A percentile compares a stretch with the other conserved stretches of the same genome.
These are phyloP conservation scores for Cladophialophora carrionii DNA, from an alignment of 2,329 filamentous ascomycete species.

Conservation along the genomic window DNA sequence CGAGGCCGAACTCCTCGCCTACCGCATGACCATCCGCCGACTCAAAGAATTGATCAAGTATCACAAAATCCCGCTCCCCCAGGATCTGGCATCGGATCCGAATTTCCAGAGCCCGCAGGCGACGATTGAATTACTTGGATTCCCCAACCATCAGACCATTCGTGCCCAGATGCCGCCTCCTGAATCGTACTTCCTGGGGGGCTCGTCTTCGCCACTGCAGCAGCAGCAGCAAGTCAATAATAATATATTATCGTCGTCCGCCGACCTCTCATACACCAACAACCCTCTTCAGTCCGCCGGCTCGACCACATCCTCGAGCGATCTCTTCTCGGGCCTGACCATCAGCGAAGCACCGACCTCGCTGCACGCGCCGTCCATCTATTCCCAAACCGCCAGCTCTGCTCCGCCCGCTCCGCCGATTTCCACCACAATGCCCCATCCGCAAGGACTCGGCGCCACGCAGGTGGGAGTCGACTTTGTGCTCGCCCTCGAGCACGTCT, in stretches of 20 bases:
- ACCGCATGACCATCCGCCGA: conserved; percentile 29
- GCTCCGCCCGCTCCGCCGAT: background rate
- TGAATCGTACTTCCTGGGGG: background rate
- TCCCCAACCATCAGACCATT: conserved; percentile 28
- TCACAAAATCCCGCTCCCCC: conserved; percentile 31
- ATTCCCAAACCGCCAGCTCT: conserved; percentile 13
- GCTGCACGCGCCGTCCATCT: conserved; percentile 16
- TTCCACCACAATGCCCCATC: conserved; percentile 32
- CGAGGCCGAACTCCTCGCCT: conserved; percentile 23
- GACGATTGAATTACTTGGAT: conserved; percentile 28
- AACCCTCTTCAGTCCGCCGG: conserved; percentile 7
- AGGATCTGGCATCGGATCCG: conserved; percentile 32
- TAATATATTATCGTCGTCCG: conserved; percentile 11
- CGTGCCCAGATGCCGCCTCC: conserved; percentile 27
- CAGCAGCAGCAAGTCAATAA: background rate
- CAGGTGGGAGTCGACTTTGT: conserved; percentile 43
- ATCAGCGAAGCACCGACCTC: conserved; percentile 20
- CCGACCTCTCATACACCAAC: conserved; percentile 10
- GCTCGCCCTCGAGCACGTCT: conserved; percentile 41
- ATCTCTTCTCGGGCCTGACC: conserved; percentile 17
- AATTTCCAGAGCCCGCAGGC: conserved; percentile 24
- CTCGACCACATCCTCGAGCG: conserved; percentile 20
- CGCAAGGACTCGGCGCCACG: conserved; percentile 39
- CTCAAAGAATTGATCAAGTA: conserved; percentile 32
- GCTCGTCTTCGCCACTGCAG: background rate